Percentiles rank a stretch among this genome's conserved stretches.
These are phyloP conservation scores for Ottelia alismoides DNA, from an alignment of 106 monocot species.

Conservation along the genomic window DNA sequence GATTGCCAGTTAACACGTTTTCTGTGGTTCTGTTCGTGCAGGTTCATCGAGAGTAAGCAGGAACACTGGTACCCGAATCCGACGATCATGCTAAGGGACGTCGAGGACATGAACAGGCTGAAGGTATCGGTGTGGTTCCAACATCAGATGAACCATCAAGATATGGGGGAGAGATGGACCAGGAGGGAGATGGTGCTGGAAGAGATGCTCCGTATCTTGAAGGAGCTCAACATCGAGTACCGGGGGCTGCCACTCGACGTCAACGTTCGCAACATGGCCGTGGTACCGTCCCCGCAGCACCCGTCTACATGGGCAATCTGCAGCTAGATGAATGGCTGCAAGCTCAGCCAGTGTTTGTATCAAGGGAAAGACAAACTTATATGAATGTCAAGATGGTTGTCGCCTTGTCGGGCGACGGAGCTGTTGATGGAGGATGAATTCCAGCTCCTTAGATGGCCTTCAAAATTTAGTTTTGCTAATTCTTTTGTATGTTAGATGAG, in stretches of 20 bases:
- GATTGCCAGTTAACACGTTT: no score
- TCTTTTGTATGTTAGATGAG: no score
- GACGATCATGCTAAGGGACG: constrained; percentile 45
- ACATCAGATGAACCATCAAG: constrained; percentile 69
- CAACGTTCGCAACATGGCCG: constrained; percentile 50
- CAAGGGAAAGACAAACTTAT: no score
- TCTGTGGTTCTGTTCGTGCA: constrained; percentile 29
- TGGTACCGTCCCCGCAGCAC: constrained; percentile 25
- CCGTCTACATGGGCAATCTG: constrained; percentile 58
- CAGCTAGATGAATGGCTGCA: no score
- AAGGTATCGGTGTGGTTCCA: constrained; percentile 66
- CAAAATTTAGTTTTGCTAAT: no score
- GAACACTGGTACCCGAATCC: constrained; percentile 70
- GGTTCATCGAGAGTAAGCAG: constrained; percentile 57
- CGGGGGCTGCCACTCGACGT: constrained; percentile 71
- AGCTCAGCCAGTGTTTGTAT: no score
- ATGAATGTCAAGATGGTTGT: no score
- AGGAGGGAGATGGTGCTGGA: constrained; percentile 63
- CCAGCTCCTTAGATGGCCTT: no score
- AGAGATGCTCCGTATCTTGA: constrained; percentile 62
- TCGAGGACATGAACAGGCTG: constrained; percentile 73
- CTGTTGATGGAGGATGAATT: no score
- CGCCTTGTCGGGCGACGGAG: no score
- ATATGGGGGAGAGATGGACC: constrained; percentile 59
- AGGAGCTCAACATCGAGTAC: constrained; percentile 73